Base-by-base conservation (phyloP, 441 rosid genomes). In the Pelargonium fulgidum region DNA sequence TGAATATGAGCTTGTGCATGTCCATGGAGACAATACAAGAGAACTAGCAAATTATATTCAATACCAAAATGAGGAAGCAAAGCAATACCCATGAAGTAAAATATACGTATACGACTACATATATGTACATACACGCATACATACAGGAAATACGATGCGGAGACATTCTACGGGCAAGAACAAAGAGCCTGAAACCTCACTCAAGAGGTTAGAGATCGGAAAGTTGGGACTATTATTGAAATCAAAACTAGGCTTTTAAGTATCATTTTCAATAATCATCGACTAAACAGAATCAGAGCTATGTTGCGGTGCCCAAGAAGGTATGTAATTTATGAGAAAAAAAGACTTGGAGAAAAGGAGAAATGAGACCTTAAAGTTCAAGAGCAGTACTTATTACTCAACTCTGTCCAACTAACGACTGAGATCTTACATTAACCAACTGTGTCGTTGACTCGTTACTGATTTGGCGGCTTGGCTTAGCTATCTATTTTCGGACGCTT, bases 401-500 rank as follows among this genome's bases (percentile, higher is more conserved):
- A 24, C 79, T 75, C 68, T 72, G 59, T 70, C 75, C 76, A 72
- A 62, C 79, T 45, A 52, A 7, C 17, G 19, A 24, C 26, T 67
- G 22, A 70, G 48, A 66, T 45, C 70, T 70, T 66, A 73, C 72
- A 59, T 24, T 13, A 77, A 72, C n/a, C 64, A 59, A 59, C 26
- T 29, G 62, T 62, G 45, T 73, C 52, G 65, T 77, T 68, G 22
- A 59, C 58, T 68, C 48, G 5, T 39, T 50, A 59, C 58, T 50
- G 45, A 54, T 13, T 68, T 20, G 16, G 65, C 14, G 2, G 79
- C 68, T 8, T n/a, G 63, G 70, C 29, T 76, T 76, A 81, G 67
- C 69, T 74, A 68, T 81, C 83, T 14, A 68, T 72, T 82, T 81
- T 83, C 47, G 77, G 72, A 39, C 86, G 87, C 82, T 88, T 88